A percentile compares a stretch with the other conserved stretches of the same genome.
phyloP scores from a whole-genome alignment of 441 rosid genomes.

The Bocquillonia castaneifolia region DNA sequence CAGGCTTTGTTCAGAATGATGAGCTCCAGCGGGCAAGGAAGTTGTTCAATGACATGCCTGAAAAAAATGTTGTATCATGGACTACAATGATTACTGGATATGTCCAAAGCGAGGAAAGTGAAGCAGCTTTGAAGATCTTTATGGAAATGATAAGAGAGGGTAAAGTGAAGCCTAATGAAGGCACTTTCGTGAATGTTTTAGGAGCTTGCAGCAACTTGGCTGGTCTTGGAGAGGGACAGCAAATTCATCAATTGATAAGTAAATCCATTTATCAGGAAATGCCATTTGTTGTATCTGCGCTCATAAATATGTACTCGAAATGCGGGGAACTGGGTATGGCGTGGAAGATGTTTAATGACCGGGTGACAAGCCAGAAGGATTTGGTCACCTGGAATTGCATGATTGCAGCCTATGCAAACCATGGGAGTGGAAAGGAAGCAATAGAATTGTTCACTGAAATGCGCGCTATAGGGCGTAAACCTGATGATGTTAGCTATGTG shows the following conservation, averaged over 20 bases:
- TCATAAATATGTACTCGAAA: slow-evolving; percentile 68
- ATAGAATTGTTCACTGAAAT: slow-evolving; percentile 48
- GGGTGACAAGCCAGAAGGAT: slow-evolving; percentile 44
- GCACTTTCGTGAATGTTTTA: slow-evolving; percentile 52
- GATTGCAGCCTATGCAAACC: slow-evolving; percentile 66
- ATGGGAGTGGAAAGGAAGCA: slow-evolving; percentile 56
- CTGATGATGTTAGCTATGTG: slow-evolving; percentile 50
- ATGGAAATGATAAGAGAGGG: slow-evolving; percentile 44
- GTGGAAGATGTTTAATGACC: slow-evolving; percentile 45
- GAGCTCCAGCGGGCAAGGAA: slow-evolving; percentile 38
- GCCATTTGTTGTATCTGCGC: slow-evolving; percentile 45
- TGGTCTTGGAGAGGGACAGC: slow-evolving; percentile 58
- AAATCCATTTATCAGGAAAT: slow-evolving; percentile 44
- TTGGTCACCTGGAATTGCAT: slow-evolving; percentile 60
- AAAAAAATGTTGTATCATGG: slow-evolving; percentile 63
- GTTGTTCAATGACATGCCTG: slow-evolving; percentile 47
- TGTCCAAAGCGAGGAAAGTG: slow-evolving; percentile 44
- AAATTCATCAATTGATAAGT: slow-evolving; percentile 50
- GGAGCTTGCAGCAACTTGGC: slow-evolving; percentile 63
- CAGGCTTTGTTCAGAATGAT: slow-evolving; percentile 46
- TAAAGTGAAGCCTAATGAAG: slow-evolving; percentile 43
- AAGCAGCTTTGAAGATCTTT: slow-evolving; percentile 49
- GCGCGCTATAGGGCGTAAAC: slow-evolving; percentile 40
- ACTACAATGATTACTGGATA: slow-evolving; percentile 64
- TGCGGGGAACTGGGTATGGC: slow-evolving; percentile 50